Conservation (phyloP, 192 early-diverging fungal genomes). For the Coemansia sp. region DNA sequence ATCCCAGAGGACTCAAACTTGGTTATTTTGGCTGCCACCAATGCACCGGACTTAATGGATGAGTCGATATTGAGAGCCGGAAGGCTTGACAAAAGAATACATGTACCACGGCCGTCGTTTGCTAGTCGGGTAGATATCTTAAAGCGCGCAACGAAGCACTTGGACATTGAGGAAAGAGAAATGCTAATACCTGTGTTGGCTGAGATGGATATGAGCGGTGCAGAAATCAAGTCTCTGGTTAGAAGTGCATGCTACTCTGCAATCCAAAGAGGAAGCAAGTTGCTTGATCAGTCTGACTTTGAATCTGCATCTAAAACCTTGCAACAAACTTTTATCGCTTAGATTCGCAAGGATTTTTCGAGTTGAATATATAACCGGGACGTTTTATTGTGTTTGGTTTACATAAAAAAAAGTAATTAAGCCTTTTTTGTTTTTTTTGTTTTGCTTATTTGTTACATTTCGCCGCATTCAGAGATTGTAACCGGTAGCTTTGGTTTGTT, state of each 20-base stretch:
- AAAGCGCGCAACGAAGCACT: slow-evolving; percentile 32
- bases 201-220: slow-evolving; percentile 28
- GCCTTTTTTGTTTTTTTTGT: background rate
- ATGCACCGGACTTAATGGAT: slow-evolving; percentile 76
- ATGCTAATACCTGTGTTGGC: slow-evolving; percentile 19
- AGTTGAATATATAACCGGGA: too few species aligned
- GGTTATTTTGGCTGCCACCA: slow-evolving; percentile 86
- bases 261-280: slow-evolving; percentile 17
- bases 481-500: slow-evolving; percentile 76
- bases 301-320: slow-evolving; percentile 3
- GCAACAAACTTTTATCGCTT: background rate
- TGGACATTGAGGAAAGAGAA: slow-evolving; percentile 20
- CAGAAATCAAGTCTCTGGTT: slow-evolving; percentile 40
- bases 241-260: slow-evolving; percentile 47
- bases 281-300: slow-evolving; percentile 8
- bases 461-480: slow-evolving; percentile 85
- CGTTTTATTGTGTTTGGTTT: too few species aligned
- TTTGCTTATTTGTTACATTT: slow-evolving; percentile 59
- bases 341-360: too few species aligned
- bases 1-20: slow-evolving; percentile 60
- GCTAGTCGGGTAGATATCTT: slow-evolving; percentile 70
- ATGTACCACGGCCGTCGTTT: slow-evolving; percentile 65
- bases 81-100: slow-evolving; percentile 76
- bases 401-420: background rate
- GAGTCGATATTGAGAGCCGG: slow-evolving; percentile 78